phyloP scores from a whole-genome alignment of 129 eudicot species.

The Tagetes patula region DNA sequence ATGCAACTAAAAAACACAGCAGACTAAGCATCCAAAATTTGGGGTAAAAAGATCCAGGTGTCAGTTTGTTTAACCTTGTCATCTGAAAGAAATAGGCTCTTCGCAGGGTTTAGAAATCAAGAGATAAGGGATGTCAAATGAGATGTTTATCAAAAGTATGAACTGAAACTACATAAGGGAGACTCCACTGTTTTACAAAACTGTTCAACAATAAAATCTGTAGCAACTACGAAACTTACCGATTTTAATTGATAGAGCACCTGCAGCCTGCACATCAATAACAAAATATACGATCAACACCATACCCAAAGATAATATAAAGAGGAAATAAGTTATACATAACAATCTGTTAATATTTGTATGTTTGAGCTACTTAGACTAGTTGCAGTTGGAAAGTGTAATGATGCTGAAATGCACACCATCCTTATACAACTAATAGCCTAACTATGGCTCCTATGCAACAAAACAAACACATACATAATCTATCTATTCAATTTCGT shows the following conservation, averaged over 20 bases:
- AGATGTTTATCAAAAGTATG: not conserved
- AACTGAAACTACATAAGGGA: not conserved
- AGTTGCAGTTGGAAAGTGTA: not conserved
- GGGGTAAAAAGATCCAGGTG: not conserved
- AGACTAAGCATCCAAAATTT: not conserved
- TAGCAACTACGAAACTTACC: slow-evolving; percentile 48
- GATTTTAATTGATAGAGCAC: slow-evolving; percentile 79
- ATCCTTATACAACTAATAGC: not conserved
- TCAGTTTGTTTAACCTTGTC: not conserved
- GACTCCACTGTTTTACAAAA: slow-evolving; percentile 15
- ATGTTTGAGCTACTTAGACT: not conserved
- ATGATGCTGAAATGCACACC: not conserved
- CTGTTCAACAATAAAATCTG: slow-evolving; percentile 13
- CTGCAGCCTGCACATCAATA: slow-evolving; percentile 83
- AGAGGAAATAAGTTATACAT: not conserved
- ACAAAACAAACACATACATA: not conserved
- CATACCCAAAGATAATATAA: not conserved
- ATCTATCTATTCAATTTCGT: slow-evolving; percentile 3
- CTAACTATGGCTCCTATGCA: not conserved
- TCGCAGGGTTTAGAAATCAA: too few relatives aligned
- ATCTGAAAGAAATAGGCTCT: not conserved
- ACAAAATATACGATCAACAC: slow-evolving; percentile 21
- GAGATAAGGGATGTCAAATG: not conserved
- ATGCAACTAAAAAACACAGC: not conserved
- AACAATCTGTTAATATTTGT: not conserved